Conservation (phyloP, 768 basidiomycete genomes). For the Boletus bicolor region DNA sequence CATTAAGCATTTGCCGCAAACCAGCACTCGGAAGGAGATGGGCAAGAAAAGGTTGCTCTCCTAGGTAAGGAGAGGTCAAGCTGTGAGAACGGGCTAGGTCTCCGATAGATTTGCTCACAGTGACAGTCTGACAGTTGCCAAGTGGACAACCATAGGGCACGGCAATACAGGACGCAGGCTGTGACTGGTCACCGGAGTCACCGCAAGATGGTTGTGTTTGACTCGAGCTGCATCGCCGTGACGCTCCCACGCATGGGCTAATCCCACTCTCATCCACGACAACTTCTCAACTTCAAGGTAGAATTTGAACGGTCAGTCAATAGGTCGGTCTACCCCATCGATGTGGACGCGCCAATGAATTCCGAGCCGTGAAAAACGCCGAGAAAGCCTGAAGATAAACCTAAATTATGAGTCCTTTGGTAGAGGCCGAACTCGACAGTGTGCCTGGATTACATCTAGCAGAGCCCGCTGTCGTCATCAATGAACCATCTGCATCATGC, state of each 20-base stretch:
- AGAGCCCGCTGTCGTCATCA: background rate
- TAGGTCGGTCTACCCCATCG: background rate
- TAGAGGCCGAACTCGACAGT: background rate
- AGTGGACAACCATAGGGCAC: background rate
- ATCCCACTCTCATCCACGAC: background rate
- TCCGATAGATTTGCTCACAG: background rate
- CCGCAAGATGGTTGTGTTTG: background rate
- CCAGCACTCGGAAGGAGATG: background rate
- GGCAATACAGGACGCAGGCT: background rate
- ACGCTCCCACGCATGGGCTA: background rate
- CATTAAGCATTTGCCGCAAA: too few species aligned
- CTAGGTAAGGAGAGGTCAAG: background rate
- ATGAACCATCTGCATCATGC: background rate
- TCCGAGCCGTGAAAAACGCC: background rate
- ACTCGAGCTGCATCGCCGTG: background rate
- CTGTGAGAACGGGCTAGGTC: background rate
- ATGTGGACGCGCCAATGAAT: background rate
- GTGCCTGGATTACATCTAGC: too few species aligned
- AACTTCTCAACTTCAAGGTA: background rate
- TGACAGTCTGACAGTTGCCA: background rate
- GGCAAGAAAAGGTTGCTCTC: too few species aligned
- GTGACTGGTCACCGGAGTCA: background rate
- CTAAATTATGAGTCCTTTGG: background rate
- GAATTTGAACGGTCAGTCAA: background rate
- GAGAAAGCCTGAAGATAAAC: background rate